Base-by-base conservation (phyloP, 108 stramenopile genomes). In the Fragilariopsis cylindrus region DNA sequence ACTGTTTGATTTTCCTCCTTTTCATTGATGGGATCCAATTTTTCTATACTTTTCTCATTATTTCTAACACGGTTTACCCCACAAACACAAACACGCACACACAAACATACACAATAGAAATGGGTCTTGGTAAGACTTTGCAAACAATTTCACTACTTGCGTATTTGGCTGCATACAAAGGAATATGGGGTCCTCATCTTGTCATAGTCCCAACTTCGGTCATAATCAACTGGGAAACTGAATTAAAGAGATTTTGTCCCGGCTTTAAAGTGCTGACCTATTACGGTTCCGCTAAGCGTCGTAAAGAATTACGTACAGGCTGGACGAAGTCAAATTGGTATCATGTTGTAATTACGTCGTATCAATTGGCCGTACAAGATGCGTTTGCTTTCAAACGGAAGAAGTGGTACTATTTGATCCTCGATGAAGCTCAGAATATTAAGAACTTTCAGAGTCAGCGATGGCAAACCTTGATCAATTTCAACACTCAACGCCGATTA, bases 381-480 rank as follows among this genome's bases (percentile, higher is more conserved):
- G 87, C 98, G 0, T 89, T 94, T 80, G 90, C 94, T 21, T 97
- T 99, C 81, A 90, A 93, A 64, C 67, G 99, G 46, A 97, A 97
- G 75, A 85, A 89, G 57, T 99, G 98, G 98, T 99, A 98, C 76
- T 97, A 97, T 78, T 71, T 99, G 55, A 96, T 99, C 40, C 82
- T 99, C 12, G 99, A 99, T 71, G 98, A 99, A 76, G 99, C 98
- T 2, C 98, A 99, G 74, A 97, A 98, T 81, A 99, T 99, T 79
- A 99, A 99, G 77, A 99, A 99, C 75, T 99, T 98, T 80, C 91
- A 97, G 75, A 90, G 88, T 69, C 97, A 97, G 79, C 84, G 98
- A 7, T 99, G 99, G 99, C 98, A 99, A 67, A 99, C 99, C n/a
- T 87, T 99, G 47, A 86, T 99, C 48, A 96, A 89, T 52, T 98